Percentiles rank a stretch among this genome's conserved stretches.
phyloP scores from a whole-genome alignment of 768 basidiomycete genomes.

The Auriscalpium vulgare region DNA sequence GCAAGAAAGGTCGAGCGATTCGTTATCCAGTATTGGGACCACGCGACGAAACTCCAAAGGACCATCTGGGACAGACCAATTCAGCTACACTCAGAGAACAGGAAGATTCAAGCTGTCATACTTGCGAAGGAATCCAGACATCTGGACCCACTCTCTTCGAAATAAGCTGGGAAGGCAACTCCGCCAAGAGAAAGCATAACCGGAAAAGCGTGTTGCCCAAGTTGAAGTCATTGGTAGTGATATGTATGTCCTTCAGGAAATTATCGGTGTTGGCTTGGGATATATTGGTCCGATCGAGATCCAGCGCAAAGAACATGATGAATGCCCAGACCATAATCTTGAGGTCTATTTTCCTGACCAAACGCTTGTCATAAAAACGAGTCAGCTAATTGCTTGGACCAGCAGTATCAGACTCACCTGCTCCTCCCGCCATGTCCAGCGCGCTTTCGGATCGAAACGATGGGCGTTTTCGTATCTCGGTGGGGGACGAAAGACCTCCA shows the following conservation, averaged over 20 bases:
- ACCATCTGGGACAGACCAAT: slow-evolving; percentile 31
- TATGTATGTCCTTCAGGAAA: slow-evolving; percentile 49
- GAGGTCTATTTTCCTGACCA: slow-evolving; percentile 54
- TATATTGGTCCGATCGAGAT: slow-evolving; percentile 53
- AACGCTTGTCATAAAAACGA: slow-evolving; percentile 24
- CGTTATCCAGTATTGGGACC: slow-evolving; percentile 51
- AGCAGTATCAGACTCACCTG: slow-evolving; percentile 25
- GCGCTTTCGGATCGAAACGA: slow-evolving; percentile 55
- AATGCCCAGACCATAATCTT: slow-evolving; percentile 54
- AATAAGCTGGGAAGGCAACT: slow-evolving; percentile 60
- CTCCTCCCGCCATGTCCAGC: slow-evolving; percentile 71
- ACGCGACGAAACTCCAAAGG: slow-evolving; percentile 47
- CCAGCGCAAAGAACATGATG: slow-evolving; percentile 57
- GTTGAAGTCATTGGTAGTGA: slow-evolving; percentile 60
- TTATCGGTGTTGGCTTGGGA: slow-evolving; percentile 65
- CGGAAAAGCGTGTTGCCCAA: slow-evolving; percentile 54
- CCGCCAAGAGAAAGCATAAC: slow-evolving; percentile 30
- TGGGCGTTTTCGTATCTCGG: slow-evolving; percentile 51
- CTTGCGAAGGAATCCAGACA: slow-evolving; percentile 56
- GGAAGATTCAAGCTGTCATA: slow-evolving; percentile 10
- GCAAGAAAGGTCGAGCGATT: slow-evolving; percentile 48
- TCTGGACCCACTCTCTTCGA: slow-evolving; percentile 64
- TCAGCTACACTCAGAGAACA: background rate
- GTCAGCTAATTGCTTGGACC: background rate
- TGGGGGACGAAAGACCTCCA: slow-evolving; percentile 46